Evolutionary conservation across 768 basidiomycete species (phyloP), one percentile per base, ranked within the genome.

Genomic region (Neoboletus magnificus): DNA sequence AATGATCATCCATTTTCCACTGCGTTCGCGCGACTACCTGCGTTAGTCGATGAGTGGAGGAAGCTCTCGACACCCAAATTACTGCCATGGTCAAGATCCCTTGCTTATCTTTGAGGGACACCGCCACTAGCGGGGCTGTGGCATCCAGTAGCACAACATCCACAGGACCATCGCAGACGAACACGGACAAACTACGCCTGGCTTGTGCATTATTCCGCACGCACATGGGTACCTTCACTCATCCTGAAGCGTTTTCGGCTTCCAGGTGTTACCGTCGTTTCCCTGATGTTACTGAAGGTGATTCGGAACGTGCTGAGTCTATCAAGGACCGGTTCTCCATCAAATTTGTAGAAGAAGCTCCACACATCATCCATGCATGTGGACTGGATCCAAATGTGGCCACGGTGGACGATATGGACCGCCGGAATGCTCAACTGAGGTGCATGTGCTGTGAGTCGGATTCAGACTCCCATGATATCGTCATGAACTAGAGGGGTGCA

Each of bases 11-110:
- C 40, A 9, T 56, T 57, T 22, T 33, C 56, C 1, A 5, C 39
- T 30, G 62, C 52, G 4, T 63, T 63, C 29, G 22, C 39, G 29
- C 52, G 60, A 16, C 37, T 63, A 5, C 58, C 55, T 15, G 30
- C 12, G 4, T 9, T 62, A 1, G 53, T 52, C 27, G 2, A 13
- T 9, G 46, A 43, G 18, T 63, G 62, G 62, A 56, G 15, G 13
- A 27, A 36, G 42, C 11, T 25, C 29, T 60, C 1, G 54, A 64
- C 2, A 23, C 36, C 2, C 46, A 64, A 40, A 50, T 63, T 13
- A 52, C 48, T 6, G 42, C 42, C 4, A 7, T 53, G 23, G 29
- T 60, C 11, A 25, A 47, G 13, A 55, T 52, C 10, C 54, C 58
- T 35, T 18, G 20, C 44, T 16, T 50, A 32, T 39, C 44, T 7